A percentile compares a stretch with the other conserved stretches of the same genome.
Evolutionary conservation across 768 basidiomycete species (phyloP).

Genomic region (Mycena metata): DNA sequence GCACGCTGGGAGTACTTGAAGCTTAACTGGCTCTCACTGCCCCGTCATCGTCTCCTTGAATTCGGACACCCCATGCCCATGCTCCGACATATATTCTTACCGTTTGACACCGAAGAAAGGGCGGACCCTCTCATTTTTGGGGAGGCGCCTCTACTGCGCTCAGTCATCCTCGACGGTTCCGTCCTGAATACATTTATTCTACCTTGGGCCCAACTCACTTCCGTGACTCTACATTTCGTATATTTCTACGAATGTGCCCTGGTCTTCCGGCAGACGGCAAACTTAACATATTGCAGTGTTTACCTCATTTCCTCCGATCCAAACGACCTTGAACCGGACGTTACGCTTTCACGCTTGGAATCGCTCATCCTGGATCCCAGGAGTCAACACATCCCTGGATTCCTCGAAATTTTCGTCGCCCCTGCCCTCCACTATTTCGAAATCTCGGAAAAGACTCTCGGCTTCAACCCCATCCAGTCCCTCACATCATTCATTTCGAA

Average conservation of each 20-base stretch:
- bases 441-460: background rate
- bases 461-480: no score
- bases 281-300: background rate
- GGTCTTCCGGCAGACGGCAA: background rate
- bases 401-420: background rate
- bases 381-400: no score
- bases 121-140: no score
- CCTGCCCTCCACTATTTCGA: background rate
- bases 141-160: no score
- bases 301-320: no score
- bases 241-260: background rate
- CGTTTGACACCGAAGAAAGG: no score
- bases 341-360: background rate
- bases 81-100: no score
- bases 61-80: no score
- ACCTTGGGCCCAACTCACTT: background rate
- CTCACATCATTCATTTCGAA: constrained; percentile 1
- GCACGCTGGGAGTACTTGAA: background rate
- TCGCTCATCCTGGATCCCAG: no score
- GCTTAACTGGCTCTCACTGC: no score
- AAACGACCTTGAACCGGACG: background rate
- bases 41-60: no score
- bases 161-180: no score
- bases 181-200: background rate
- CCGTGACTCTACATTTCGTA: background rate